Conservation (phyloP, 495 filamentous ascomycete genomes). For the Penicillium simplicissimum region DNA sequence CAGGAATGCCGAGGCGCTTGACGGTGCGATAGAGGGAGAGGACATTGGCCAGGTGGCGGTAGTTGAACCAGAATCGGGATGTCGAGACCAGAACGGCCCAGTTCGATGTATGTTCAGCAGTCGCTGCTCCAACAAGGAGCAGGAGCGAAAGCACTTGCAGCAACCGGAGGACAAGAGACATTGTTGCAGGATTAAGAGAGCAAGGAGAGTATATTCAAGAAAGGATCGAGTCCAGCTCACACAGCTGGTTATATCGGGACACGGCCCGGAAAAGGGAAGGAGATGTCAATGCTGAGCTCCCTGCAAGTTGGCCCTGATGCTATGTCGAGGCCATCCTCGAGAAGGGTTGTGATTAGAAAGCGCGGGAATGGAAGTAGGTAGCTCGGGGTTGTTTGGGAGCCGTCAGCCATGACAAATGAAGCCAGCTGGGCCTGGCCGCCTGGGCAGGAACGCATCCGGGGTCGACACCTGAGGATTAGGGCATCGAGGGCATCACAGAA, state of each 20-base stretch:
- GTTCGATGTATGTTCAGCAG: constrained; percentile 90
- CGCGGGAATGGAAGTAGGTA: not conserved
- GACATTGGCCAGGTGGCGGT: constrained; percentile 96
- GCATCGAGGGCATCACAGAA: not conserved
- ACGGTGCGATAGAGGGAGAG: constrained; percentile 97
- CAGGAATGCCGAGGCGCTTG: constrained; percentile 95
- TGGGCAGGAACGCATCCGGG: constrained; percentile 8
- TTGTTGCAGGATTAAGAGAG: constrained; percentile 14
- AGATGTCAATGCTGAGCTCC: not conserved
- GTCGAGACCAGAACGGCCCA: constrained; percentile 98
- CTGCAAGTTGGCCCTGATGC: not conserved
- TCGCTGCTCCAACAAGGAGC: constrained; percentile 43
- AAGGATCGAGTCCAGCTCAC: not conserved
- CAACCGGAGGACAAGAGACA: constrained; percentile 32
- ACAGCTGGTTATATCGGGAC: not conserved
- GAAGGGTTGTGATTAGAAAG: not conserved
- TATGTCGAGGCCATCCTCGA: constrained; percentile 18
- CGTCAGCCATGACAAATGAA: constrained; percentile 16
- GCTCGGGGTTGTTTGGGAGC: not conserved
- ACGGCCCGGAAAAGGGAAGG: not conserved
- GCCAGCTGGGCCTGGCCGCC: not conserved
- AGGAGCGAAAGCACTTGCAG: constrained; percentile 43
- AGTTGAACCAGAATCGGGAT: constrained; percentile 99
- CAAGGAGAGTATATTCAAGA: not conserved
- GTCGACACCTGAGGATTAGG: constrained; percentile 12